These are phyloP conservation scores for Amaranthus cruentus DNA, from an alignment of 148 eudicot genomes.

Conservation along the genomic window DNA sequence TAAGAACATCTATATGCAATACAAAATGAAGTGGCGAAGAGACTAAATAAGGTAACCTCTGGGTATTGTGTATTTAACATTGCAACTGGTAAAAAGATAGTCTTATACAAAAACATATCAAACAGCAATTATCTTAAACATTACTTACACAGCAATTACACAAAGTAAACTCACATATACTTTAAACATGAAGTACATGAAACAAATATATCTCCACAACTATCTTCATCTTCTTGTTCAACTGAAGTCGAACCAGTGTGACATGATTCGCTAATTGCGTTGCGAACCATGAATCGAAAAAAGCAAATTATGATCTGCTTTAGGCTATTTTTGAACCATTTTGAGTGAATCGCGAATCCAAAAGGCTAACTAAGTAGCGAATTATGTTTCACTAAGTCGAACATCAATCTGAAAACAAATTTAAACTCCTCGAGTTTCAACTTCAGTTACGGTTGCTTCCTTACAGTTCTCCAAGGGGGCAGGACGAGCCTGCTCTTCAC, in stretches of 20 bases:
- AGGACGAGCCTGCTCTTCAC: background rate
- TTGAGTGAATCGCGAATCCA: too few species aligned
- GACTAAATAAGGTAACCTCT: too few species aligned
- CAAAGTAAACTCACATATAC: slow-evolving; percentile 8
- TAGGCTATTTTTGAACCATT: too few species aligned
- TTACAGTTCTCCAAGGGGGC: slow-evolving; percentile 4
- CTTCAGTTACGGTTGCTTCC: background rate
- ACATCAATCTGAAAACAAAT: background rate
- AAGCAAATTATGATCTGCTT: too few species aligned
- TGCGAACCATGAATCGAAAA: too few species aligned
- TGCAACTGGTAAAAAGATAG: background rate
- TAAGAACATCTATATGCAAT: background rate
- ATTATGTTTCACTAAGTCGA: background rate
- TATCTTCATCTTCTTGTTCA: background rate
- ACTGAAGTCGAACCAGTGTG: background rate
- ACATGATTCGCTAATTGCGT: too few species aligned
- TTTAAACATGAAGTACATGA: slow-evolving; percentile 6
- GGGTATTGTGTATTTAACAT: too few species aligned
- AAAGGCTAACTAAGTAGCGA: too few species aligned
- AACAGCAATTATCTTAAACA: background rate
- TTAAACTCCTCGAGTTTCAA: slow-evolving; percentile 11
- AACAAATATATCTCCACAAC: background rate
- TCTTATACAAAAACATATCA: background rate
- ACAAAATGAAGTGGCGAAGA: background rate
- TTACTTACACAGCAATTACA: background rate